Evolutionary conservation across 2,329 filamentous ascomycete genomes (phyloP).

Genomic region (Grosmannia huntii): DNA sequence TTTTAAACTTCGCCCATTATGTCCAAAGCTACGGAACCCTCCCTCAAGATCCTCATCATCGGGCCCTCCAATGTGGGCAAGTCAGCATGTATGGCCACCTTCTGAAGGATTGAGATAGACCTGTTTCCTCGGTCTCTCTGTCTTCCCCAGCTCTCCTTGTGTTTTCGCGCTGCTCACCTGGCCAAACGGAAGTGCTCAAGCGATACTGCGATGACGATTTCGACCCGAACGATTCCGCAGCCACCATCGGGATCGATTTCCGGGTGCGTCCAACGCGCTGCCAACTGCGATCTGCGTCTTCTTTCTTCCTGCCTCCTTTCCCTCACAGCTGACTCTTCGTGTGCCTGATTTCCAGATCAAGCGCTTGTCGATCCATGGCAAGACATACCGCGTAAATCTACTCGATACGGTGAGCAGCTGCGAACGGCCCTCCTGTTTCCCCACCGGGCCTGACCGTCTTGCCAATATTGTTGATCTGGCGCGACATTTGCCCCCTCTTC

Average conservation of each 20-base stretch:
- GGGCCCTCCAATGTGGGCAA: conserved; percentile 44
- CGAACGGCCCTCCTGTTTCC: neutral
- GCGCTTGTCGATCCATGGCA: conserved; percentile 37
- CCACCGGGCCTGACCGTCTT: neutral
- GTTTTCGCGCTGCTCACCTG: neutral
- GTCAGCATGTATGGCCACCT: conserved; percentile 31
- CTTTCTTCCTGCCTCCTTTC: neutral
- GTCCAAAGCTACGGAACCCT: conserved; percentile 31
- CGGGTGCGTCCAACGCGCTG: conserved; percentile 24
- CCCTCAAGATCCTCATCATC: conserved; percentile 41
- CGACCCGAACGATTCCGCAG: conserved; percentile 38
- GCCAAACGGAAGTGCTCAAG: conserved; percentile 30
- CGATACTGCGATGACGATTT: conserved; percentile 46
- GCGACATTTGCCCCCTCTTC: neutral
- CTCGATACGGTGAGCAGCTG: conserved; percentile 32
- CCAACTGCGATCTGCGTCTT: neutral
- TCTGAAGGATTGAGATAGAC: neutral
- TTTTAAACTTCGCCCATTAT: conserved; percentile 1
- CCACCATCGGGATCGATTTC: conserved; percentile 45
- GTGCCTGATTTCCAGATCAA: conserved; percentile 26
- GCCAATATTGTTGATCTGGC: neutral
- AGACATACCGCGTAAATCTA: conserved; percentile 37
- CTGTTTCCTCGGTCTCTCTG: neutral
- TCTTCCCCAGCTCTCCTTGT: neutral
- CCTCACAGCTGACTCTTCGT: neutral